Evolutionary conservation across 495 filamentous ascomycete genomes (phyloP), one percentile per base, ranked within the genome.

Genomic region (Trichoderma reesei): DNA sequence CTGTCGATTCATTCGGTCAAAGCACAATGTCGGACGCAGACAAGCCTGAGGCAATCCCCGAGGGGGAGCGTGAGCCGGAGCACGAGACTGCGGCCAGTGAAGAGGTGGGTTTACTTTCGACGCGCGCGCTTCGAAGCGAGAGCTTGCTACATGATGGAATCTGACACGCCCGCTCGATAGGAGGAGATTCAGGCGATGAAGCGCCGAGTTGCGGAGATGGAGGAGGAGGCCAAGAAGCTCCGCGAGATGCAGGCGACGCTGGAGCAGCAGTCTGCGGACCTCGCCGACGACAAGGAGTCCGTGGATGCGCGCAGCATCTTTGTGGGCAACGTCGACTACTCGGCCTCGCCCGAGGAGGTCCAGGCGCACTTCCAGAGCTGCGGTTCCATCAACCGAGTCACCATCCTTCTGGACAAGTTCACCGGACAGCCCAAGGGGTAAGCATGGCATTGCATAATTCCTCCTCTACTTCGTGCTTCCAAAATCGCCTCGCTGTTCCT

Each of bases 151-250:
- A 34, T 41, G 41, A 42, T 46, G 4, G 61, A n/a, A 42, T 44
- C 41, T 39, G 38, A 46, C 61, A 42, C 51, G 51, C n/a, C 31
- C 51, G 51, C 51, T 26, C 13, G 31, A 4, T 46, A 80, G 79
- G 79, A 98, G 77, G 95, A 99, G 74, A 98, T 99, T 72, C 86
- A 88, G 34, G 92, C 91, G 61, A 98, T 99, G 95, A 99, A 99
- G 82, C 86, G 86, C 70, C 88, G 94, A 70, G 93, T 99, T 38
- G 91, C 92, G 66, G 95, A 99, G 78, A 99, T 99, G 95, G 95
- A 99, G 76, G 92, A 91, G 68, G 88, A 99, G 77, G 95, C 95
- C 13, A 89, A 91, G 10, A 98, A 97, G 77, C 82, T 99, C 56
- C 86, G 95, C 65, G 93, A 98, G 75, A 97, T 98, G 92, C 95